Conservation (phyloP, 1,284 basidiomycete genomes). For the Pterulicium gracile region DNA sequence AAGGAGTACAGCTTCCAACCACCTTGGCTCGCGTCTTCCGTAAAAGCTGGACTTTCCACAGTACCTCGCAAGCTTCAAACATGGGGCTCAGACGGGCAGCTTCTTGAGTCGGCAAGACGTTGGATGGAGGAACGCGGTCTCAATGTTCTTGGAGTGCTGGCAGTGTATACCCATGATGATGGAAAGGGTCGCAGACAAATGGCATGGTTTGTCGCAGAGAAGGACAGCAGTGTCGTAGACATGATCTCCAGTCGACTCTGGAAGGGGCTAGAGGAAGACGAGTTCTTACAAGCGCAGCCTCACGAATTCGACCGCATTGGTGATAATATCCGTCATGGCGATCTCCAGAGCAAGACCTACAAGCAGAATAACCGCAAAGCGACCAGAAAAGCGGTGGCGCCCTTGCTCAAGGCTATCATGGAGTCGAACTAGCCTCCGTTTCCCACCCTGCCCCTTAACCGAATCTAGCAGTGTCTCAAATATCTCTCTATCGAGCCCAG, state of each 20-base stretch:
- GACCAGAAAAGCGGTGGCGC: constrained; percentile 76
- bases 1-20: constrained; percentile 68
- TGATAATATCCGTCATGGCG: constrained; percentile 17
- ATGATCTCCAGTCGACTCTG: constrained; percentile 23
- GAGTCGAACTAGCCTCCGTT: constrained; percentile 18
- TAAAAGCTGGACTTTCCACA: constrained; percentile 59
- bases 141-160: constrained; percentile 68
- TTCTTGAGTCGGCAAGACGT: constrained; percentile 36
- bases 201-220: constrained; percentile 44
- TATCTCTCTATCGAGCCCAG: too few relatives aligned
- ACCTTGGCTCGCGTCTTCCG: constrained; percentile 25
- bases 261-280: constrained; percentile 44
- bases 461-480: too few relatives aligned
- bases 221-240: constrained; percentile 6
- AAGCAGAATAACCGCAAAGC: constrained; percentile 66
- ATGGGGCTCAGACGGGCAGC: constrained; percentile 32
- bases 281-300: constrained; percentile 39
- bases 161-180: constrained; percentile 42
- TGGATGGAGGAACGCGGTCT: constrained; percentile 64
- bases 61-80: constrained; percentile 60
- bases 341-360: constrained; percentile 40
- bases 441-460: too few relatives aligned
- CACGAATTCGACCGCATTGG: constrained; percentile 24
- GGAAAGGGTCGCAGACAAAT: constrained; percentile 62
- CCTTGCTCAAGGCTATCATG: constrained; percentile 50